These are phyloP conservation scores for Tuber umbilicatum DNA, from an alignment of 495 filamentous ascomycete species.

Conservation along the genomic window DNA sequence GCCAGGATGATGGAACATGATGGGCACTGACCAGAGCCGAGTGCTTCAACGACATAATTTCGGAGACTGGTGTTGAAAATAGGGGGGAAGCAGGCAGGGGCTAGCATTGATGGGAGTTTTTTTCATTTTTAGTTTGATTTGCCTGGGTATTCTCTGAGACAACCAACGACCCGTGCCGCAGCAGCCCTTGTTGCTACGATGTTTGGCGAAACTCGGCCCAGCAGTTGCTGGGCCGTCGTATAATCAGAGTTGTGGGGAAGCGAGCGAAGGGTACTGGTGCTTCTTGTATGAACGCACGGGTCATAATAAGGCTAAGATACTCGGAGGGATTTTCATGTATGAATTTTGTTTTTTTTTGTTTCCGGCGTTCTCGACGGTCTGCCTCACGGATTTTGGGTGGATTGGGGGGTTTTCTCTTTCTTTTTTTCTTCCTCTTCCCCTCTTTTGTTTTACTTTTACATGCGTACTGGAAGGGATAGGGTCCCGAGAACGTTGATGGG, in stretches of 20 bases:
- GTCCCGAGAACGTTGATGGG: not conserved
- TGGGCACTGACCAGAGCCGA: constrained; percentile 24
- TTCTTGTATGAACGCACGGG: not conserved
- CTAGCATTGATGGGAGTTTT: constrained; percentile 18
- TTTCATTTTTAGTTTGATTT: constrained; percentile 15
- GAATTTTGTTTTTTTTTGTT: constrained; percentile 20
- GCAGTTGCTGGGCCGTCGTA: not conserved
- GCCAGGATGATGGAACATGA: constrained; percentile 37
- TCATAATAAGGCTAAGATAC: not conserved
- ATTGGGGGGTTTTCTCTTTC: constrained; percentile 23
- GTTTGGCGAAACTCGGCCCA: not conserved
- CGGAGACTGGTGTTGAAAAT: constrained; percentile 6
- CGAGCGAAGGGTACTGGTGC: not conserved
- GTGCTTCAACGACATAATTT: not conserved
- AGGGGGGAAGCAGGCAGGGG: not conserved
- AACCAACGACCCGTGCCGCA: not conserved
- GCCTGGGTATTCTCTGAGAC: not conserved
- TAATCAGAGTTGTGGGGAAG: not conserved
- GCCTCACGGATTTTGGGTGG: constrained; percentile 16
- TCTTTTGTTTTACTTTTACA: constrained; percentile 4
- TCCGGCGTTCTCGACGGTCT: constrained; percentile 7
- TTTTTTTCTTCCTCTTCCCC: not conserved
- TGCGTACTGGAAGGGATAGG: constrained; percentile 10
- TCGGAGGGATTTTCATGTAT: constrained; percentile 2
- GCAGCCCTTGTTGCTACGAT: not conserved